phyloP scores from a whole-genome alignment of 2,329 filamentous ascomycete genomes.

The Aspergillus quadrilineatus region DNA sequence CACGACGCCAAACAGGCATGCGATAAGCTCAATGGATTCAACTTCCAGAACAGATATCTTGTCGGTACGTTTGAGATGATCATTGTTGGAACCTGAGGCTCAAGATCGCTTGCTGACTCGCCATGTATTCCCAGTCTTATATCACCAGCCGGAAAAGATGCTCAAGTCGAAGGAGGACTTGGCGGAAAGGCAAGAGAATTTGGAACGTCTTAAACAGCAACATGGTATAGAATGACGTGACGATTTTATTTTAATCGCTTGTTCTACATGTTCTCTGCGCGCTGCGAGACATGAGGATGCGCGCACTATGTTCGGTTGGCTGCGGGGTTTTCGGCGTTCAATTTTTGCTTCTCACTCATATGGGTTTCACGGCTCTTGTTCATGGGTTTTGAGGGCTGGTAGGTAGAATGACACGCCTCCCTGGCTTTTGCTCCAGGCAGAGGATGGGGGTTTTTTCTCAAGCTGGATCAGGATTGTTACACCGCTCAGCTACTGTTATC shows the following conservation, averaged over 20 bases:
- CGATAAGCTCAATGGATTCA: constrained; percentile 99
- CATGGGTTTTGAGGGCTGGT: constrained; percentile 28
- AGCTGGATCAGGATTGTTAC: constrained; percentile 19
- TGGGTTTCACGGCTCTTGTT: constrained; percentile 34
- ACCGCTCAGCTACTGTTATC: constrained; percentile 22
- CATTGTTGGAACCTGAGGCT: neutral
- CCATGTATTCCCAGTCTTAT: constrained; percentile 51
- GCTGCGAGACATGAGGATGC: constrained; percentile 29
- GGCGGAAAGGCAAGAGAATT: constrained; percentile 88
- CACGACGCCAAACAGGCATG: constrained; percentile 98
- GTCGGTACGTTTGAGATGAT: constrained; percentile 68
- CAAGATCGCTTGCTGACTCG: constrained; percentile 10
- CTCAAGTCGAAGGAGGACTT: constrained; percentile 57
- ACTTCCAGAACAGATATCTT: constrained; percentile 99
- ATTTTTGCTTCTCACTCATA: constrained; percentile 26
- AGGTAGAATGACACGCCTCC: constrained; percentile 27
- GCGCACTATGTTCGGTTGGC: constrained; percentile 36
- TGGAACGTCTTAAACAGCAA: constrained; percentile 97
- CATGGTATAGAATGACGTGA: constrained; percentile 91
- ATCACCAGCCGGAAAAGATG: constrained; percentile 68
- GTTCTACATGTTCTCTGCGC: constrained; percentile 34
- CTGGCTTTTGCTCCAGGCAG: constrained; percentile 17
- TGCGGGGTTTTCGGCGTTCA: constrained; percentile 44
- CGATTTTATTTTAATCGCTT: constrained; percentile 27
- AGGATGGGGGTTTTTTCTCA: constrained; percentile 24